Base-by-base conservation (phyloP, 345 rosid genomes). In the Moringa oleifera region DNA sequence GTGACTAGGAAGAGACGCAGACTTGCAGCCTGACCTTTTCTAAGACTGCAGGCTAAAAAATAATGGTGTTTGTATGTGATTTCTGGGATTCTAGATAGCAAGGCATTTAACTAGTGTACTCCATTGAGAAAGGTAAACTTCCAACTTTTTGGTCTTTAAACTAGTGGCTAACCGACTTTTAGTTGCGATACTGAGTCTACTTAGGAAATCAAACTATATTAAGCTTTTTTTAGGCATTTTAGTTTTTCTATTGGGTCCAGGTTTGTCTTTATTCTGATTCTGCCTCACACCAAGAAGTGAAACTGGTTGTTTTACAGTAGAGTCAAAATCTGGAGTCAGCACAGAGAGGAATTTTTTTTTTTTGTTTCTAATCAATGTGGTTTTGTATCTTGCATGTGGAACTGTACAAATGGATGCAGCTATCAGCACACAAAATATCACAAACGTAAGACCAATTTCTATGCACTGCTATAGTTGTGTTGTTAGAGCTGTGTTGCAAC, bases 341-440 rank as follows among this genome's bases (percentile, higher is more conserved):
- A 25, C 21, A 22, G 45, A 33, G 28, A 21, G 54, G 20, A 28
- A 13, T 37, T 28, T 62, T 69, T 31, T 28, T 51, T 4, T 64
- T 47, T 36, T 28, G 59, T 62, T 69, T 64, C 67, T 89, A 55
- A 84, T 75, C 63, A 55, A 60, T 59, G 60, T 75, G 51, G 7
- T 73, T 79, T 60, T 71, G 59, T 61, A 28, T 79, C 73, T 79
- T 80, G 82, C 89, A 84, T 84, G 83, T 71, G 70, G 72, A 47
- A 58, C 64, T 33, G 46, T 64, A 54, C 51, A 59, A n/a, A 63
- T 47, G 75, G 75, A 62, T 71, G 83, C 90, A 95, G 99, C 83
- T 95, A 95, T 79, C 99, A 91, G 75, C 99, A 95, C 72, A 95
- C 99, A 20, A 95, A 95, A 79, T 91, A 91, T 72, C 99, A 95